phyloP scores from a whole-genome alignment of 2,329 filamentous ascomycete species.

The Cladobotryum protrusum region DNA sequence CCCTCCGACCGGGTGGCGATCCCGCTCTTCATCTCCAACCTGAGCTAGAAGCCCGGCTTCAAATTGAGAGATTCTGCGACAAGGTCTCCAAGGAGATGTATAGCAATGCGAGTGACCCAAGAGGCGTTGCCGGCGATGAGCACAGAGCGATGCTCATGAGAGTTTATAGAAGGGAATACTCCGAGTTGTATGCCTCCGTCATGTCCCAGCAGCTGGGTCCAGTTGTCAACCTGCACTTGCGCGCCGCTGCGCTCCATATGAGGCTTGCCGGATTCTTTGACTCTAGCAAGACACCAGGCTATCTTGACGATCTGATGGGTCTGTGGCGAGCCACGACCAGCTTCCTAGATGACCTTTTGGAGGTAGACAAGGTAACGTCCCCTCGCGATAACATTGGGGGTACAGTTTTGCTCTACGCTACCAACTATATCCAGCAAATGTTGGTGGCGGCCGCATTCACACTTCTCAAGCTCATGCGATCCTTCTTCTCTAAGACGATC shows the following conservation, averaged over 20 bases:
- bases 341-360: constrained; percentile 61
- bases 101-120: constrained; percentile 66
- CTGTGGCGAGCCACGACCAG: constrained; percentile 65
- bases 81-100: constrained; percentile 76
- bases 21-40: constrained; percentile 52
- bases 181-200: constrained; percentile 56
- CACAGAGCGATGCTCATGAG: constrained; percentile 61
- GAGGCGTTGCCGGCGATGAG: constrained; percentile 62
- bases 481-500: constrained; percentile 67
- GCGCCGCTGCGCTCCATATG: constrained; percentile 68
- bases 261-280: constrained; percentile 77
- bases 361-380: constrained; percentile 44
- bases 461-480: constrained; percentile 70
- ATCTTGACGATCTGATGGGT: constrained; percentile 67
- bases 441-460: constrained; percentile 75
- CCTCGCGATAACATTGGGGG: constrained; percentile 41
- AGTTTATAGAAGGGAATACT: constrained; percentile 59
- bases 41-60: constrained; percentile 61
- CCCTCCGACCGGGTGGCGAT: constrained; percentile 52
- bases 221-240: constrained; percentile 59
- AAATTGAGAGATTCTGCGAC: constrained; percentile 69
- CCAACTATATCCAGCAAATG: constrained; percentile 79
- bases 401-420: constrained; percentile 58
- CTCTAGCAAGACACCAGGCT: constrained; percentile 63
- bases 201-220: constrained; percentile 52